phyloP scores from a whole-genome alignment of 139 green algal species.

The Tetradesmus obliquus region DNA sequence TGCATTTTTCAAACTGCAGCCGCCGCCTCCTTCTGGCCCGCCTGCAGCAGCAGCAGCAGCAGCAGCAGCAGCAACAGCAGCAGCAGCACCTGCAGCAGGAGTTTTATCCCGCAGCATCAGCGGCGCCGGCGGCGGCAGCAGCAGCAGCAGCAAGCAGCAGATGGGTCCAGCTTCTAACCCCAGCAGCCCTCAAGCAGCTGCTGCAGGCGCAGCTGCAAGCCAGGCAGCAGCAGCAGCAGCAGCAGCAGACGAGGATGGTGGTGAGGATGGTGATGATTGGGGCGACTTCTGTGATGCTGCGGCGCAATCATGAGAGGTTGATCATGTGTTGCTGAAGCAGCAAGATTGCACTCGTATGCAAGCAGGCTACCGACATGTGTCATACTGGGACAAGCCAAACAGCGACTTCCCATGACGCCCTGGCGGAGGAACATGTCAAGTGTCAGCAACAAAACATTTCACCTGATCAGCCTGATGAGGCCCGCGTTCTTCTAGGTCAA shows the following conservation, averaged over 20 bases:
- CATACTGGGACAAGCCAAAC: no score
- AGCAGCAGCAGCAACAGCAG: background rate
- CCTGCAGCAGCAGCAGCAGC: background rate
- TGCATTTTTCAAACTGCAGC: slow-evolving; percentile 5
- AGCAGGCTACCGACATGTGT: no score
- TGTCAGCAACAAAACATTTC: no score
- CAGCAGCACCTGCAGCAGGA: slow-evolving; percentile 3
- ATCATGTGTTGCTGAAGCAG: no score
- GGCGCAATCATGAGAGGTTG: background rate
- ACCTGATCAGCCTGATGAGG: no score
- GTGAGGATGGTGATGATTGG: slow-evolving; percentile 17
- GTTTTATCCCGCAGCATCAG: background rate
- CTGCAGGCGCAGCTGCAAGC: background rate
- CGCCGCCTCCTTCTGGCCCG: background rate
- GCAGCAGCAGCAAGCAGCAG: background rate
- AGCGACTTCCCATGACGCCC: no score
- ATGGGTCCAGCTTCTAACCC: background rate
- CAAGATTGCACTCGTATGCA: no score
- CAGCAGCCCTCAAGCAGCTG: background rate
- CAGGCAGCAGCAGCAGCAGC: background rate
- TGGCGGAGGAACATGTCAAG: no score
- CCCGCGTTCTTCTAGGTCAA: no score
- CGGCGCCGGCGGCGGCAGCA: background rate
- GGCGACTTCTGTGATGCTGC: slow-evolving; percentile 19
- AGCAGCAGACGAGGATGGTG: background rate